phyloP scores from a whole-genome alignment of 805 yeast species.

The Myxozyma lipomycoides region DNA sequence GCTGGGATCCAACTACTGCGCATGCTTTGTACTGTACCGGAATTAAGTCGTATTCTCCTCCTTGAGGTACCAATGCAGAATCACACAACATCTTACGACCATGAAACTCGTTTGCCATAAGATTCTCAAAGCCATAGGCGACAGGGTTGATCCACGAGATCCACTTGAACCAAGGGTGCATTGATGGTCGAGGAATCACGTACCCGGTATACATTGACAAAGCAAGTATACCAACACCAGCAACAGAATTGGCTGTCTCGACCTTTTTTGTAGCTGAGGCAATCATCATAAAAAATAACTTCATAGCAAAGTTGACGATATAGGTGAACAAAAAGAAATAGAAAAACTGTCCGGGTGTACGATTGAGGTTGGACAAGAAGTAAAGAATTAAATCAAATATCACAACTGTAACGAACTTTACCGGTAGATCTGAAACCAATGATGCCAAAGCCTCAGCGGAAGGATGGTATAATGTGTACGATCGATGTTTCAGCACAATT shows the following conservation, averaged over 20 bases:
- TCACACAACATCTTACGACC: constrained; percentile 41
- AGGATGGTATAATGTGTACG: constrained; percentile 51
- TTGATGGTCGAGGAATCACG: constrained; percentile 36
- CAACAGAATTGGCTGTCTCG: constrained; percentile 45
- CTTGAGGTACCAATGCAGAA: constrained; percentile 42
- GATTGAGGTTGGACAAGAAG: constrained; percentile 52
- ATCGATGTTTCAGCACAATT: constrained; percentile 51
- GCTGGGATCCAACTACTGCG: constrained; percentile 51
- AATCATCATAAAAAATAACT: constrained; percentile 49
- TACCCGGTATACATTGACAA: constrained; percentile 46
- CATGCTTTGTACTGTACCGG: constrained; percentile 45
- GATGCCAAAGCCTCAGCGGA: constrained; percentile 63
- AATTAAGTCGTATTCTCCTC: constrained; percentile 39
- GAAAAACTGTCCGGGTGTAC: constrained; percentile 53
- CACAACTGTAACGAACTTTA: constrained; percentile 44
- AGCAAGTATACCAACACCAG: constrained; percentile 42
- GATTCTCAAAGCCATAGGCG: constrained; percentile 44
- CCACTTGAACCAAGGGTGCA: constrained; percentile 53
- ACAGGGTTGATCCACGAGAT: constrained; percentile 46
- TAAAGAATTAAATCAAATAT: constrained; percentile 49
- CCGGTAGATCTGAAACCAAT: constrained; percentile 54
- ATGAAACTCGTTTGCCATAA: constrained; percentile 47
- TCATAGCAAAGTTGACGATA: constrained; percentile 46
- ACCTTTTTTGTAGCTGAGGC: constrained; percentile 37
- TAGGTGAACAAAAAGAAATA: constrained; percentile 44